A percentile compares a stretch with the other conserved stretches of the same genome.
phyloP scores from a whole-genome alignment of 495 filamentous ascomycete genomes.

The Penicillium pulvis region DNA sequence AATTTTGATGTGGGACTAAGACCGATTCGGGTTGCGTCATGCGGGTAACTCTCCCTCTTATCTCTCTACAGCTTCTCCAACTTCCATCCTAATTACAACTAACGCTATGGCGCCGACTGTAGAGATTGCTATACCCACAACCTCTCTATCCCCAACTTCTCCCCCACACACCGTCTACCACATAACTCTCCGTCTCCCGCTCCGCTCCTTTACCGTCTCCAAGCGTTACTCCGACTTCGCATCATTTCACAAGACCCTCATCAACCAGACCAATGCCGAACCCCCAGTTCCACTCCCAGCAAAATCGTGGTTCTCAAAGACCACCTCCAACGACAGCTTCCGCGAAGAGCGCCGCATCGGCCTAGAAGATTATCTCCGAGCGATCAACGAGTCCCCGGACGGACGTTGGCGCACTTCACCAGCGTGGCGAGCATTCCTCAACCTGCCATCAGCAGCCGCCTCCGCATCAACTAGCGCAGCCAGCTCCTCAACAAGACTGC shows the following conservation, averaged over 20 bases:
- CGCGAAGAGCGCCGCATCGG: conserved; percentile 76
- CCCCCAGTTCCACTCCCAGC: conserved; percentile 70
- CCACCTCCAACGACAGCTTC: conserved; percentile 70
- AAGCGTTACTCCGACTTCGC: conserved; percentile 96
- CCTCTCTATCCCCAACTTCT: conserved; percentile 59
- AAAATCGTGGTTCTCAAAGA: conserved; percentile 87
- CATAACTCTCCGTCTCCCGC: conserved; percentile 82
- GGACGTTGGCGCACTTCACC: conserved; percentile 81
- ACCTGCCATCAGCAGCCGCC: conserved; percentile 64
- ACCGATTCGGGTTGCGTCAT: conserved; percentile 16
- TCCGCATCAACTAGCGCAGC: conserved; percentile 42
- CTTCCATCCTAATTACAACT: conserved; percentile 4
- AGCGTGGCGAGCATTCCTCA: conserved; percentile 85
- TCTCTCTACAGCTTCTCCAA: conserved; percentile 4
- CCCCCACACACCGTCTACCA: conserved; percentile 92
- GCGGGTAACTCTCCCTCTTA: conserved; percentile 2
- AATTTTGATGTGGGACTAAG: background rate
- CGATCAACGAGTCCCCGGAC: conserved; percentile 76
- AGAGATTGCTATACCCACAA: conserved; percentile 80
- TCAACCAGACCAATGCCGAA: conserved; percentile 58
- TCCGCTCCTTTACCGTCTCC: conserved; percentile 81
- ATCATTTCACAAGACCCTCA: conserved; percentile 70
- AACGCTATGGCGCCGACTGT: conserved; percentile 68
- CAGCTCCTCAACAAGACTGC: conserved; percentile 37
- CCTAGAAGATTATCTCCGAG: conserved; percentile 79